Percentiles rank a stretch among this genome's conserved stretches.
phyloP scores from a whole-genome alignment of 768 basidiomycete species.

The Hypholoma sublateritium region DNA sequence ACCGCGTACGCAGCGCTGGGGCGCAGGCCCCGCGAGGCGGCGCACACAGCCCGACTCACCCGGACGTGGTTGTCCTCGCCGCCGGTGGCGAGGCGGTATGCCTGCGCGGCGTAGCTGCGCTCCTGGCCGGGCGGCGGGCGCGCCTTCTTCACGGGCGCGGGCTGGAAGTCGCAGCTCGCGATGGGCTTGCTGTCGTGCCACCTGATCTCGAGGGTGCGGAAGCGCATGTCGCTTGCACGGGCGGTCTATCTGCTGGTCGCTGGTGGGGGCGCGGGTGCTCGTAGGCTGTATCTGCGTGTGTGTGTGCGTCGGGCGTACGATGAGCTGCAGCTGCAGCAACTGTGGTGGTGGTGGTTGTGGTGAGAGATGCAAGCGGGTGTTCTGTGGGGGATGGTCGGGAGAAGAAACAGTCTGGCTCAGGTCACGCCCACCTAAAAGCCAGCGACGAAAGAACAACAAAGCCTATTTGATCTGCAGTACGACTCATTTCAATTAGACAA shows the following conservation, averaged over 20 bases:
- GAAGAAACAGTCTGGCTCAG: background rate
- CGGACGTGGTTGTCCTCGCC: slow-evolving; percentile 97
- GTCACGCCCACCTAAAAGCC: slow-evolving; percentile 3
- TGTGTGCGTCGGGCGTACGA: background rate
- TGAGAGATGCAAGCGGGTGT: too few relatives aligned
- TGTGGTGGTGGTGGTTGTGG: background rate
- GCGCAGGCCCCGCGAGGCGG: background rate
- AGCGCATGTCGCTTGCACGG: slow-evolving; percentile 58
- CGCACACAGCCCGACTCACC: slow-evolving; percentile 49
- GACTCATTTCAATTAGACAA: too few relatives aligned
- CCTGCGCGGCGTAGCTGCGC: slow-evolving; percentile 62
- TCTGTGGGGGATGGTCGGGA: background rate
- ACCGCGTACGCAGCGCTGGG: background rate
- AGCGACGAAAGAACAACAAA: too few relatives aligned
- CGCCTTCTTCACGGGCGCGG: slow-evolving; percentile 77
- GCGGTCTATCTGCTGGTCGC: background rate
- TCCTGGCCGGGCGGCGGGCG: slow-evolving; percentile 54
- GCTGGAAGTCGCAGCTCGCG: slow-evolving; percentile 96
- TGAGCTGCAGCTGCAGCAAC: background rate
- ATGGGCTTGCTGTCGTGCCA: slow-evolving; percentile 98
- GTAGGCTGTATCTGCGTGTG: background rate
- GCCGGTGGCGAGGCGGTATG: slow-evolving; percentile 91
- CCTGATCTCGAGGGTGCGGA: slow-evolving; percentile 88
- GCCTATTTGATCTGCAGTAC: too few relatives aligned
- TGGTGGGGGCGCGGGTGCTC: background rate